Evolutionary conservation across 352 stramenopile species (phyloP), one percentile per base, ranked within the genome.

Genomic region (Globisporangium parvum): DNA sequence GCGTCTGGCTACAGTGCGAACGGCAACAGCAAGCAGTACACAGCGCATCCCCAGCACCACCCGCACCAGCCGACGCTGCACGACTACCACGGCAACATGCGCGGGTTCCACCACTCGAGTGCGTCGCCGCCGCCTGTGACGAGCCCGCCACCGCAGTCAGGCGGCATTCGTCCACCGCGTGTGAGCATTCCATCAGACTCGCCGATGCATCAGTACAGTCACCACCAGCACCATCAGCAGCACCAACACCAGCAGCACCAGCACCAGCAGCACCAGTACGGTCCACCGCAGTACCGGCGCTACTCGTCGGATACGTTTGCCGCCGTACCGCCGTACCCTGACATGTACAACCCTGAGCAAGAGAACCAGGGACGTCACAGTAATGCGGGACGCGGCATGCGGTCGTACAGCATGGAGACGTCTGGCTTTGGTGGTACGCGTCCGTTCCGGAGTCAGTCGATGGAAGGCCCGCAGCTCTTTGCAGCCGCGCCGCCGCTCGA

Each of bases 391-490:
- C 77, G 80, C 9, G 66, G 63, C 6, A 75, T 90, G 44, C 79
- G 82, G 3, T 92, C 82, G 17, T 90, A 89, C 66, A 90, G 79
- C 46, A 74, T 90, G 70, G 82, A 92, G 52, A 87, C 82, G 41
- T 63, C 70, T 9, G 73, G 59, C 35, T 88, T 85, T 31, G 60
- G 71, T 18, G 31, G 31, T 1, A 76, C 71, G 26, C 75, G 77
- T 23, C 75, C 71, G 51, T 69, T 85, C 10, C 79, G 81, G 51
- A 92, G 79, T 35, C 79, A 89, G 46, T 92, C 81, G 20, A 82
- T 92, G 60, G 81, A 92, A 55, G 79, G 77, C 0, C 63, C 76
- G 15, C 73, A 85, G 44, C 68, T 88, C 28, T 90, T 90, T 52
- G 70, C 70, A 0, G 68, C 60, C 6, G 70, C 62, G 8, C 70